These are phyloP conservation scores for Priceomyces fermenticarens DNA, from an alignment of 805 yeast genomes.

Conservation along the genomic window DNA sequence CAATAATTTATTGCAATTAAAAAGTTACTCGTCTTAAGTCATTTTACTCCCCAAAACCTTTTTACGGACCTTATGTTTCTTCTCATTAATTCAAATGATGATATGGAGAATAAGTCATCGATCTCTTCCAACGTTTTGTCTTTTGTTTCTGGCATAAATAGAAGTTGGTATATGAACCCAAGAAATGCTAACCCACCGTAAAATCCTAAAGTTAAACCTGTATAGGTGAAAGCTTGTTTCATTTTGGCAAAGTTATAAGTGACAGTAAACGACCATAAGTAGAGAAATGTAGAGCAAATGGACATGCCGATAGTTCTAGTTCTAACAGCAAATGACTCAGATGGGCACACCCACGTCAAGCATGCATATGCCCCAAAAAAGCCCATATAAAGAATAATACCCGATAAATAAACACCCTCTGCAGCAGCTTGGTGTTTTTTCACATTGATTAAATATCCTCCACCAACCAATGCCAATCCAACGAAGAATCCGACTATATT, in stretches of 20 bases:
- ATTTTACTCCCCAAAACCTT: slow-evolving; percentile 9
- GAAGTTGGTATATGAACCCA: slow-evolving; percentile 50
- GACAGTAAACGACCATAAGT: slow-evolving; percentile 61
- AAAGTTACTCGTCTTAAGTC: slow-evolving; percentile 44
- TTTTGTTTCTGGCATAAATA: slow-evolving; percentile 71
- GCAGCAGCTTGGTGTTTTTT: slow-evolving; percentile 44
- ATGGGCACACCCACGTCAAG: slow-evolving; percentile 66
- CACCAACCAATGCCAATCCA: slow-evolving; percentile 60
- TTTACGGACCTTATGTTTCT: slow-evolving; percentile 32
- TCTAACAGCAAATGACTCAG: slow-evolving; percentile 59
- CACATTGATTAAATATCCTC: slow-evolving; percentile 45
- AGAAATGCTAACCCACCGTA: slow-evolving; percentile 64
- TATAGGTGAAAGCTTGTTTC: slow-evolving; percentile 55
- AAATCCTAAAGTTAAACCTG: slow-evolving; percentile 64
- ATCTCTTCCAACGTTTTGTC: slow-evolving; percentile 70
- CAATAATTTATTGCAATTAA: too few relatives aligned
- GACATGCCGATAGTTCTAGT: slow-evolving; percentile 68
- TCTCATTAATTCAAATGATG: slow-evolving; percentile 38
- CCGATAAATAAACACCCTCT: slow-evolving; percentile 59
- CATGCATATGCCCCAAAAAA: slow-evolving; percentile 68
- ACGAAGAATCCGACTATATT: slow-evolving; percentile 56
- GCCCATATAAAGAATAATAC: slow-evolving; percentile 60
- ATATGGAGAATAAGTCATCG: slow-evolving; percentile 56
- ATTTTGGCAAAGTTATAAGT: slow-evolving; percentile 61
- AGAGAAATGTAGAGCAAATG: slow-evolving; percentile 51